Base-by-base conservation (phyloP, 257 asterid genomes). In the Ophiorrhiza pumila region DNA sequence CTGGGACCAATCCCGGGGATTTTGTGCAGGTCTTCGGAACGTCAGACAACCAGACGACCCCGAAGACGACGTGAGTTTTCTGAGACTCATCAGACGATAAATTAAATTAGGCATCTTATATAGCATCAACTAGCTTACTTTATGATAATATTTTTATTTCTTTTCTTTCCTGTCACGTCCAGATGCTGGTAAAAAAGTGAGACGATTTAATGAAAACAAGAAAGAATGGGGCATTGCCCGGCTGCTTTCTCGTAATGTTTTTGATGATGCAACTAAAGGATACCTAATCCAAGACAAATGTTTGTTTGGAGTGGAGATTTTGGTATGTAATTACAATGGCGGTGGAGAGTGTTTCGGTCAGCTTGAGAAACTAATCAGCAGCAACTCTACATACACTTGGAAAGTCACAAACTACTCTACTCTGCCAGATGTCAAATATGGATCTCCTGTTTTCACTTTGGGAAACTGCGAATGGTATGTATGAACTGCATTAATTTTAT, bases 261-360 rank as follows among this genome's bases (percentile, higher is more conserved):
- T 77, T 32, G 6, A 34, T 8, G 77, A 77, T 35, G 11, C 69
- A 11, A 13, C 11, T 0, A 65, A 57, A 0, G 77, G 81, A 29
- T 77, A 55, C 42, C 77, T 77, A 13, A 12, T 65, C 2, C 64
- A 31, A 2, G 77, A 71, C 29, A n/a, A 55, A n/a, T 77, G 80
- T 55, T 63, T 35, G 0, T 77, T 77, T 56, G 77, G 80, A 1
- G 73, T 39, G 9, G 69, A 71, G 20, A 31, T 76, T 42, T 76
- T 41, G 2, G 76, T 53, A 2, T 41, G 27, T 22, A 29, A 31
- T 2, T 23, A 1, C 20, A 32, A 6, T 7, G 41, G 71, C 7
- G 58, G 22, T n/a, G 74, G 73, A 42, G 69, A 71, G 35, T 14
- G 25, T 23, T 7, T 67, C 7, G 8, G 7, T n/a, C 29, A 29